Conservation (phyloP, 352 stramenopile species). For the Phytophthora niederhauseri region DNA sequence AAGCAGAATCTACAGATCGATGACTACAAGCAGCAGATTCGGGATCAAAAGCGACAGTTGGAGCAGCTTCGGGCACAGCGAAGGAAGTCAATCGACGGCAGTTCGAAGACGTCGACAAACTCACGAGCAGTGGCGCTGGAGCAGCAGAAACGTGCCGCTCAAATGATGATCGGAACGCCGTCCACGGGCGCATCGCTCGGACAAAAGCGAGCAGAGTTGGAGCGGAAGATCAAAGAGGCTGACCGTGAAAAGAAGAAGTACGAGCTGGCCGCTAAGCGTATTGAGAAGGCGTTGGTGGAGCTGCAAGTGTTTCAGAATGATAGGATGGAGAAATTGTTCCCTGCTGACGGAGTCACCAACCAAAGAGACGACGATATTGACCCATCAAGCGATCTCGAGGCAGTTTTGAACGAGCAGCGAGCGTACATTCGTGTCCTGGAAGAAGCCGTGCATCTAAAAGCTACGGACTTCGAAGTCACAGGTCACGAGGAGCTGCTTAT, state of each 20-base stretch:
- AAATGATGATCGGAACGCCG: conserved; percentile 39
- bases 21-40: conserved; percentile 40
- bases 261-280: conserved; percentile 38
- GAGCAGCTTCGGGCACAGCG: conserved; percentile 40
- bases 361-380: conserved; percentile 3
- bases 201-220: conserved; percentile 36
- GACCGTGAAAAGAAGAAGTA: conserved; percentile 51
- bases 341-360: conserved; percentile 1
- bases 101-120: neutral
- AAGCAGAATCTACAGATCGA: conserved; percentile 55
- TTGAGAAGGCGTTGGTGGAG: conserved; percentile 47
- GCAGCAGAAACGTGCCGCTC: conserved; percentile 29
- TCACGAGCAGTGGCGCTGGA: conserved; percentile 13
- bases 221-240: conserved; percentile 47
- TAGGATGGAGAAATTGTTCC: conserved; percentile 23
- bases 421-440: conserved; percentile 81
- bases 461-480: conserved; percentile 65
- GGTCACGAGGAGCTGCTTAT: conserved; percentile 80
- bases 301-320: conserved; percentile 45
- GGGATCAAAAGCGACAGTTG: conserved; percentile 52
- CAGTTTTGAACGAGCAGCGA: conserved; percentile 46
- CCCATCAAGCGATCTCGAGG: conserved; percentile 11
- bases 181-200: conserved; percentile 28
- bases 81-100: conserved; percentile 25
- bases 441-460: conserved; percentile 76